These are phyloP conservation scores for Bruguiera parviflora DNA, from an alignment of 345 rosid species.

Conservation along the genomic window DNA sequence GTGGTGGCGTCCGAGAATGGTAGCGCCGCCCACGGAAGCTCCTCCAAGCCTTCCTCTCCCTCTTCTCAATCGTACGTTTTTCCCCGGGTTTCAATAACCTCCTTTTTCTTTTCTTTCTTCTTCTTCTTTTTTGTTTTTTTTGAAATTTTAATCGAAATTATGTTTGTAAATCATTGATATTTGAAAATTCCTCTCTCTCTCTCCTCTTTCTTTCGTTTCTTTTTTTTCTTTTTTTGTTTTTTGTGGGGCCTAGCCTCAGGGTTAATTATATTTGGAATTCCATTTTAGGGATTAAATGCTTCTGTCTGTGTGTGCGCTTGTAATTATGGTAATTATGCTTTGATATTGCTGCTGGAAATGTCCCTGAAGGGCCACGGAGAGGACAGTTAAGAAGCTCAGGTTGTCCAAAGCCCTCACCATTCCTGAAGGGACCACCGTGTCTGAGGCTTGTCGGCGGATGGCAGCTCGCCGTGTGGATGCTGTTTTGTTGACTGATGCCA, in stretches of 20 bases:
- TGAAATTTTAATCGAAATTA: background rate
- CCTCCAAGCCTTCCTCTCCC: slow-evolving; percentile 73
- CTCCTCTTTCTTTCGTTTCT: too few species aligned
- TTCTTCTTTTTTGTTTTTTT: too few species aligned
- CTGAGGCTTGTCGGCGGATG: slow-evolving; percentile 90
- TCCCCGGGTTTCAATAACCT: background rate
- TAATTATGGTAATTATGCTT: too few species aligned
- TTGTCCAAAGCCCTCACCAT: slow-evolving; percentile 92
- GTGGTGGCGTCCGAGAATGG: slow-evolving; percentile 40
- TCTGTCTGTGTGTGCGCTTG: too few species aligned
- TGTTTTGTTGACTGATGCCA: slow-evolving; percentile 79
- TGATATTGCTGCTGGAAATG: background rate
- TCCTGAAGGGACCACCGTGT: slow-evolving; percentile 88
- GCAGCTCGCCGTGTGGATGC: slow-evolving; percentile 93
- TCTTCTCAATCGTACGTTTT: slow-evolving; percentile 41
- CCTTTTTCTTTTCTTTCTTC: background rate
- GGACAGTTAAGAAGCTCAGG: slow-evolving; percentile 89
- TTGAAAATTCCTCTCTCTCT: background rate
- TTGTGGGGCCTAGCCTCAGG: too few species aligned
- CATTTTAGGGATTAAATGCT: too few species aligned
- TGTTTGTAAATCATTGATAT: background rate
- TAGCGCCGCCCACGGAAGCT: slow-evolving; percentile 37
- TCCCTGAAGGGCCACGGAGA: slow-evolving; percentile 47
- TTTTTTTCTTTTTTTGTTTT: too few species aligned
- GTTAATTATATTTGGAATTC: too few species aligned